phyloP scores from a whole-genome alignment of 768 basidiomycete genomes.

The Termitomyces titanicus region DNA sequence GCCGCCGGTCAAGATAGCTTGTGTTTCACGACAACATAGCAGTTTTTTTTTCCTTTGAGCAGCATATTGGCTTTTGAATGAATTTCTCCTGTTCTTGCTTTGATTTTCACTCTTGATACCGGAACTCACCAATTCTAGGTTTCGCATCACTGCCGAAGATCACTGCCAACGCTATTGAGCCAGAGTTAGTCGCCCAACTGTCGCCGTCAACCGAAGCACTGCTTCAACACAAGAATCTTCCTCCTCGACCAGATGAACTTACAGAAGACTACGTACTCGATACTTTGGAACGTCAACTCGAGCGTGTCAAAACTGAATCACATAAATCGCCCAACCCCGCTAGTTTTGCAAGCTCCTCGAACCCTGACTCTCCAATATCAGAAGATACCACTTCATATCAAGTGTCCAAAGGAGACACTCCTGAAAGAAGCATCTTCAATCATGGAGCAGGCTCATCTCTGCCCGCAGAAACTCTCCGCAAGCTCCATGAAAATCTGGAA shows the following conservation, averaged over 20 bases:
- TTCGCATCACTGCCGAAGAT: slow-evolving; percentile 74
- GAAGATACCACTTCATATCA: background rate
- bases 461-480: slow-evolving; percentile 34
- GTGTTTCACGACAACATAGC: background rate
- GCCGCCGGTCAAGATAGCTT: background rate
- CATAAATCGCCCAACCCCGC: background rate
- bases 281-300: slow-evolving; percentile 52
- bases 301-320: slow-evolving; percentile 27
- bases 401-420: background rate
- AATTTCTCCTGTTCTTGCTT: background rate
- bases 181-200: slow-evolving; percentile 17
- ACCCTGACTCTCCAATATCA: slow-evolving; percentile 1
- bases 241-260: slow-evolving; percentile 58
- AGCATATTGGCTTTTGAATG: background rate
- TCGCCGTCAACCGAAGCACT: slow-evolving; percentile 48
- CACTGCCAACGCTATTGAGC: slow-evolving; percentile 26
- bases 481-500: slow-evolving; percentile 74
- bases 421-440: background rate
- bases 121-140: slow-evolving; percentile 34
- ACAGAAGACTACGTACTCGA: slow-evolving; percentile 55
- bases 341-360: slow-evolving; percentile 15
- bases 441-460: slow-evolving; percentile 14
- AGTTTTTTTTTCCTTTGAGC: background rate
- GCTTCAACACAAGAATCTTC: slow-evolving; percentile 41
- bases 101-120: background rate